Base-by-base conservation (phyloP, 2,329 filamentous ascomycete species). In the Chaetomium sp. region DNA sequence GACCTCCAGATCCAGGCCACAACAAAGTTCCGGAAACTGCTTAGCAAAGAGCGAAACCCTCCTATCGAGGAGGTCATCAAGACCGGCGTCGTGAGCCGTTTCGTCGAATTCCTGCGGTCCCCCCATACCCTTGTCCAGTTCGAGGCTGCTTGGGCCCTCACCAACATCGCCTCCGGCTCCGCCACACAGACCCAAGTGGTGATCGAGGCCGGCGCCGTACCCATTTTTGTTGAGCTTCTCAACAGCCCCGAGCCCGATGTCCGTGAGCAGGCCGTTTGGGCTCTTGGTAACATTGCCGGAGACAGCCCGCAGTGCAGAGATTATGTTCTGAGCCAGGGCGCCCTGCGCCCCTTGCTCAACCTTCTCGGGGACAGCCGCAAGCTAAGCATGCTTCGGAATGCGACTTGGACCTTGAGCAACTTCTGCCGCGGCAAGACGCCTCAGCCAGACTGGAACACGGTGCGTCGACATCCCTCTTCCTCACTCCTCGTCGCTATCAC, bases 391-490 rank as follows among this genome's bases (percentile, higher is more conserved):
- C 89, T 99, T 60, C 87, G 95, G 72, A 99, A 99, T 77, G 95
- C 95, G 42, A 99, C 95, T 27, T 99, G 95, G 95, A 99, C 95
- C 53, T 83, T 99, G 64, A 98, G 95, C 86, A 99, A 99, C 85
- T 99, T 99, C 82, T 99, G 95, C 83, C 92, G 95, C 84, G 95
- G 95, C 81, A 99, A 99, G 87, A 97, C 94, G 9, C 95, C 95
- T 59, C 95, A 99, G 82, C 95, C 95, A 55, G 95, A 99, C 77
- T 99, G 95, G 95, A 87, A 88, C 75, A 97, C 92, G 45, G 93
- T 97, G 85, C 80, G 92, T 85, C 51, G 6, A 53, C 45, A 9
- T 38, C 49, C 29, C 38, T 45, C 29, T 21, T 64, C 63, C 38
- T n/a, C 45, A 35, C 33, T 59, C 38, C 3, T 57, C 7, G 9